A percentile compares a stretch with the other conserved stretches of the same genome.
Evolutionary conservation across 2,329 filamentous ascomycete genomes (phyloP).

Genomic region (Blastomyces parvus): DNA sequence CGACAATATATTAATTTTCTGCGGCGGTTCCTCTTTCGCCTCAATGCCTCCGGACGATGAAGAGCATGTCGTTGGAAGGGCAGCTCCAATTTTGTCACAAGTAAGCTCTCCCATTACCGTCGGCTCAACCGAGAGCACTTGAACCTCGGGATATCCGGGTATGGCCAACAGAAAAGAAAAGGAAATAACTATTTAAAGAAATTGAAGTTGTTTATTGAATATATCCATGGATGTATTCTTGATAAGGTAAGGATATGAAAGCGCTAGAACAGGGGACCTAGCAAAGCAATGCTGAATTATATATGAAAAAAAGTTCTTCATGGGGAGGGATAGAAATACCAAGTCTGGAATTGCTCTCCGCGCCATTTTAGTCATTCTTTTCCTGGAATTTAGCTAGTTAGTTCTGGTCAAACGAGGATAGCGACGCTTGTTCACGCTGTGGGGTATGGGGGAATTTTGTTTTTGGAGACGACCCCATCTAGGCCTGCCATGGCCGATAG

Average conservation of each 20-base stretch:
- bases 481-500: background rate
- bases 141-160: background rate
- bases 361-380: background rate
- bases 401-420: background rate
- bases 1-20: slow-evolving; percentile 8
- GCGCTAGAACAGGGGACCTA: background rate
- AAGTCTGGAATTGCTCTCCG: background rate
- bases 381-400: background rate
- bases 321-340: background rate
- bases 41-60: slow-evolving; percentile 5
- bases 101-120: background rate
- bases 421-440: background rate
- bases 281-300: background rate
- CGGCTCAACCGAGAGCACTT: background rate
- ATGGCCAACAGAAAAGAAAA: background rate
- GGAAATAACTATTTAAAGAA: background rate
- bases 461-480: background rate
- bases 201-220: background rate
- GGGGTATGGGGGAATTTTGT: background rate
- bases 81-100: background rate
- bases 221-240: background rate
- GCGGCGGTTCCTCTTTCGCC: slow-evolving; percentile 7
- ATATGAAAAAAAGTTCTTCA: background rate
- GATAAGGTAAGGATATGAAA: background rate
- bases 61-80: background rate